Evolutionary conservation across 768 basidiomycete species (phyloP).

Genomic region (Amanita inopinata): DNA sequence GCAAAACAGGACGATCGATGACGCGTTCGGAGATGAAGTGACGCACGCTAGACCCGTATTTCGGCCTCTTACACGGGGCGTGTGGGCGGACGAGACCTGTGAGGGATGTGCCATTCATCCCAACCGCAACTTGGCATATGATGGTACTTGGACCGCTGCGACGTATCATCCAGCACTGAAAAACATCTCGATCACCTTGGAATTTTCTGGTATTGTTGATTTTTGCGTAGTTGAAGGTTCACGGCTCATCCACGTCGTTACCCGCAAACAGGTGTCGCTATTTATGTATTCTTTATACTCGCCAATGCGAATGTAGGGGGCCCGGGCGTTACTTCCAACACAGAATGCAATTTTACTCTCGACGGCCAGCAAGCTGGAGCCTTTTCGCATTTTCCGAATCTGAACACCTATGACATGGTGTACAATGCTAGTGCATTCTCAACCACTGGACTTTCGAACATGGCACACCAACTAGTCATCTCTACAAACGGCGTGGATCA

Average conservation of each 20-base stretch:
- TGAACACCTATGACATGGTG: slow-evolving; percentile 7
- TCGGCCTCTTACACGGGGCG: slow-evolving; percentile 13
- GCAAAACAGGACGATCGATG: slow-evolving; percentile 27
- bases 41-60: slow-evolving; percentile 20
- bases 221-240: no score
- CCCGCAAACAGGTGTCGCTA: no score
- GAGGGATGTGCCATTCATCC: slow-evolving; percentile 18
- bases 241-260: no score
- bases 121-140: slow-evolving; percentile 14
- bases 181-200: slow-evolving; percentile 14
- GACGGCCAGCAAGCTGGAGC: slow-evolving; percentile 11
- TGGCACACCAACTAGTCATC: slow-evolving; percentile 10
- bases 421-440: slow-evolving; percentile 16
- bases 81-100: slow-evolving; percentile 21
- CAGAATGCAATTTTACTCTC: slow-evolving; percentile 18
- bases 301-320: slow-evolving; percentile 9
- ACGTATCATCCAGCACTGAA: slow-evolving; percentile 20
- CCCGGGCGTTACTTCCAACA: slow-evolving; percentile 12
- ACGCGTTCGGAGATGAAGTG: slow-evolving; percentile 22
- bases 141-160: slow-evolving; percentile 23
- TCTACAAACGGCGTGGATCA: slow-evolving; percentile 10
- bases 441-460: slow-evolving; percentile 12
- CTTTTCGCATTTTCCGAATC: slow-evolving; percentile 15
- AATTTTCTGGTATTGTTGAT: slow-evolving; percentile 2
- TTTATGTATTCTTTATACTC: no score